These are phyloP conservation scores for Chaetoceros muelleri DNA, from an alignment of 108 stramenopile genomes.

Conservation along the genomic window DNA sequence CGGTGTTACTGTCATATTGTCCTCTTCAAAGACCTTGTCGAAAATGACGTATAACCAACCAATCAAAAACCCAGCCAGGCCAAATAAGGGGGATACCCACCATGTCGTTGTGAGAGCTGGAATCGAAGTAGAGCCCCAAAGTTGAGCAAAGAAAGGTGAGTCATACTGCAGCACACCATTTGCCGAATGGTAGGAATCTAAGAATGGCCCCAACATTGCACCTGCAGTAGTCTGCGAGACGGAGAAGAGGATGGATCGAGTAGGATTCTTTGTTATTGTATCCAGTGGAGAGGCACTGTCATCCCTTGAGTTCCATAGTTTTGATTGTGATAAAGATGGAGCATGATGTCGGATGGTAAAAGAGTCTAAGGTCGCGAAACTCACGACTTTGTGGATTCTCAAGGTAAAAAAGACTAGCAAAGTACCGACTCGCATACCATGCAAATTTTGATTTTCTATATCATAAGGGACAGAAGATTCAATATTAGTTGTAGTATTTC, in stretches of 20 bases:
- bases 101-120: conserved; percentile 60
- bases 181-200: conserved; percentile 71
- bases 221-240: conserved; percentile 48
- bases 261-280: conserved; percentile 12
- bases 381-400: too few relatives aligned
- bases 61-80: conserved; percentile 72
- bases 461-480: too few relatives aligned
- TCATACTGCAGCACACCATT: conserved; percentile 76
- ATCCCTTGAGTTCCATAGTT: too few relatives aligned
- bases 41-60: conserved; percentile 73
- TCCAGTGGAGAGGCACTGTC: background rate
- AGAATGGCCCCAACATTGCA: conserved; percentile 73
- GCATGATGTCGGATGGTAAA: too few relatives aligned
- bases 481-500: too few relatives aligned
- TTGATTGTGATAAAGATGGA: too few relatives aligned
- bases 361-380: too few relatives aligned
- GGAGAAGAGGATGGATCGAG: conserved; percentile 35
- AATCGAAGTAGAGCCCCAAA: conserved; percentile 34
- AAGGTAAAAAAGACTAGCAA: too few relatives aligned
- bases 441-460: too few relatives aligned
- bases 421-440: too few relatives aligned
- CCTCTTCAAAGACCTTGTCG: conserved; percentile 22
- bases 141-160: conserved; percentile 33
- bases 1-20: conserved; percentile 3
- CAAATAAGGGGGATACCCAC: conserved; percentile 82